These are phyloP conservation scores for Elsinoe arachidis DNA, from an alignment of 2,329 filamentous ascomycete species.

Conservation along the genomic window DNA sequence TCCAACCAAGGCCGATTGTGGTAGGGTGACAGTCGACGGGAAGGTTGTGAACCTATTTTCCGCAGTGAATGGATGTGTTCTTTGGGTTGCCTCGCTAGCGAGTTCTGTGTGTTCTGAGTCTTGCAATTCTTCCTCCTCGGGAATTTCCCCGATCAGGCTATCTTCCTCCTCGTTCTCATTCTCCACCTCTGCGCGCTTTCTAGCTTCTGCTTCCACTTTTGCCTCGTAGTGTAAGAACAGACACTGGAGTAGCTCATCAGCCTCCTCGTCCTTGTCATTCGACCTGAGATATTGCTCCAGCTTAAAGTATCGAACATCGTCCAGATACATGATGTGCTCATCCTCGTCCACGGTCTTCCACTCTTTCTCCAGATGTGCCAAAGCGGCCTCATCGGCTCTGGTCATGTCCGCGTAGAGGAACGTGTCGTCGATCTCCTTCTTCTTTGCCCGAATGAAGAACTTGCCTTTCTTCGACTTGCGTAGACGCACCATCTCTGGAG, in stretches of 20 bases:
- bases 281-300: conserved; percentile 9
- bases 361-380: conserved; percentile 16
- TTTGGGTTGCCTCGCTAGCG: conserved; percentile 30
- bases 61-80: conserved; percentile 65
- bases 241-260: conserved; percentile 10
- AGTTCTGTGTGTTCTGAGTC: conserved; percentile 16
- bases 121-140: conserved; percentile 18
- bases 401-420: conserved; percentile 11
- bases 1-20: conserved; percentile 57
- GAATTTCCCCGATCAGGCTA: conserved; percentile 18
- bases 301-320: conserved; percentile 11
- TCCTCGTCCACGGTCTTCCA: conserved; percentile 12
- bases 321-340: conserved; percentile 11
- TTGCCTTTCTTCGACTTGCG: conserved; percentile 11
- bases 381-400: background rate
- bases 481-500: conserved; percentile 6
- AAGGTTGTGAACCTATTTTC: conserved; percentile 66
- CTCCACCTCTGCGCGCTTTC: conserved; percentile 13
- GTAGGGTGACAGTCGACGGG: conserved; percentile 67
- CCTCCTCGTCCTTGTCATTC: background rate
- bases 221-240: conserved; percentile 13
- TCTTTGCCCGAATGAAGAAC: conserved; percentile 10
- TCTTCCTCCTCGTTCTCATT: conserved; percentile 43
- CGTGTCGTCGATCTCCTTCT: conserved; percentile 9
- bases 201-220: conserved; percentile 27